Evolutionary conservation across 257 asterid species (phyloP), one percentile per base, ranked within the genome.

Genomic region (Orobanche coerulescens): DNA sequence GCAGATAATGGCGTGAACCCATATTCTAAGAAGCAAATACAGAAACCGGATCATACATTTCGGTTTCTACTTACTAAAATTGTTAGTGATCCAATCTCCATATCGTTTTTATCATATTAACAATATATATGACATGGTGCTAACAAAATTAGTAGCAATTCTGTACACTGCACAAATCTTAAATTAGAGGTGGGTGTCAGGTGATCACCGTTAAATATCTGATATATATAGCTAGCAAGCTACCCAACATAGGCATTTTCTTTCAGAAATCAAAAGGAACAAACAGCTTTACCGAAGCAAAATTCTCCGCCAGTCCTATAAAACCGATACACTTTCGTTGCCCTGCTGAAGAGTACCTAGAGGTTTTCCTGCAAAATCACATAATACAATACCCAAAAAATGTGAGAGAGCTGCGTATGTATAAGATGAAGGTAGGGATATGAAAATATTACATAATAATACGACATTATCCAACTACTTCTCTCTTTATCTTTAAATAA

Each of bases 241-340:
- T 43, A 69, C 59, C 59, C 69, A 28, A 42, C 53, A 19, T 50
- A 33, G 5, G 69, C 51, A 61, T 52, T 43, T 53, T 13, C 10
- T 50, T 52, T 67, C 36, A 65, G 10, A 73, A 57, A 62, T 68
- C 73, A 46, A 72, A 72, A 57, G 1, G 56, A 12, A 52, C 5
- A 54, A 18, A 16, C 70, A 46, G 33, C 57, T 68, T 67, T 71
- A 73, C 76, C 79, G 12, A 20, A 62, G 68, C 64, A 68, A 70
- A 75, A 71, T 48, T 66, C 71, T 56, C 71, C 69, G 8, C 10
- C 14, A 51, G 47, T 58, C 75, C 79, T 76, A 77, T 71, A 76
- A 74, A 69, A 77, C 78, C 5, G 79, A 75, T 69, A 80, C 75
- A 40, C 76, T 65, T 61, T 76, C 80, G 57, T 56, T 54, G 48